phyloP scores from a whole-genome alignment of 768 basidiomycete genomes.

The Calocybe indica region DNA sequence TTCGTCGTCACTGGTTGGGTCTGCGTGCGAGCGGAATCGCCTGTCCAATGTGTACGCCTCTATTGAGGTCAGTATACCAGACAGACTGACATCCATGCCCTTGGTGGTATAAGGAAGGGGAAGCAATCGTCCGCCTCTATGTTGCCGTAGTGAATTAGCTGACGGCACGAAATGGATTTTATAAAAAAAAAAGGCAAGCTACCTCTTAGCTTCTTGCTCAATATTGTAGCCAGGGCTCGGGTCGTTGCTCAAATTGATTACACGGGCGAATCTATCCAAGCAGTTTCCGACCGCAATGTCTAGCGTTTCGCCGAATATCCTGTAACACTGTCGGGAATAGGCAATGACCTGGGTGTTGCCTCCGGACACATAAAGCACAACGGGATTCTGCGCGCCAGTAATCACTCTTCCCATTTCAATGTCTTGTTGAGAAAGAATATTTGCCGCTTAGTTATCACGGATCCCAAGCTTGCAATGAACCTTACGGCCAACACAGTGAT shows the following conservation, averaged over 20 bases:
- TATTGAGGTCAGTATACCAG: slow-evolving; percentile 85
- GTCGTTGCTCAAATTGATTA: slow-evolving; percentile 92
- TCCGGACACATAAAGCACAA: slow-evolving; percentile 97
- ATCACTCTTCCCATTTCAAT: slow-evolving; percentile 98
- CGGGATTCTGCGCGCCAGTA: slow-evolving; percentile 90
- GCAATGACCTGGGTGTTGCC: slow-evolving; percentile 99
- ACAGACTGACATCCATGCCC: slow-evolving; percentile 96
- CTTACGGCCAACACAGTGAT: slow-evolving; percentile 97
- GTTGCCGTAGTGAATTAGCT: too few relatives aligned
- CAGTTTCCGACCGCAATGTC: slow-evolving; percentile 99
- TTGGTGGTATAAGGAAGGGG: slow-evolving; percentile 93
- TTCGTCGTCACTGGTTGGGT: slow-evolving; percentile 30
- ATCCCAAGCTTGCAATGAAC: slow-evolving; percentile 5
- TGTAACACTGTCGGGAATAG: slow-evolving; percentile 94
- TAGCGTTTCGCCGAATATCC: slow-evolving; percentile 97
- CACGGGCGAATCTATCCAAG: slow-evolving; percentile 92
- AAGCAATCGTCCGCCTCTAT: slow-evolving; percentile 78
- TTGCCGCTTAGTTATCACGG: neutral
- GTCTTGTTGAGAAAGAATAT: slow-evolving; percentile 42
- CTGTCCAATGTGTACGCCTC: slow-evolving; percentile 88
- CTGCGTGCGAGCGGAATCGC: slow-evolving; percentile 56
- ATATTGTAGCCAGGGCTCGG: slow-evolving; percentile 97
- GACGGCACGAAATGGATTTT: neutral
- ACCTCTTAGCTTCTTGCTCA: slow-evolving; percentile 93
- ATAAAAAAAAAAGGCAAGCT: slow-evolving; percentile 10